A percentile compares a stretch with the other conserved stretches of the same genome.
These are phyloP conservation scores for Carex kokanica DNA, from an alignment of 176 grass and related monocot species.

Conservation along the genomic window DNA sequence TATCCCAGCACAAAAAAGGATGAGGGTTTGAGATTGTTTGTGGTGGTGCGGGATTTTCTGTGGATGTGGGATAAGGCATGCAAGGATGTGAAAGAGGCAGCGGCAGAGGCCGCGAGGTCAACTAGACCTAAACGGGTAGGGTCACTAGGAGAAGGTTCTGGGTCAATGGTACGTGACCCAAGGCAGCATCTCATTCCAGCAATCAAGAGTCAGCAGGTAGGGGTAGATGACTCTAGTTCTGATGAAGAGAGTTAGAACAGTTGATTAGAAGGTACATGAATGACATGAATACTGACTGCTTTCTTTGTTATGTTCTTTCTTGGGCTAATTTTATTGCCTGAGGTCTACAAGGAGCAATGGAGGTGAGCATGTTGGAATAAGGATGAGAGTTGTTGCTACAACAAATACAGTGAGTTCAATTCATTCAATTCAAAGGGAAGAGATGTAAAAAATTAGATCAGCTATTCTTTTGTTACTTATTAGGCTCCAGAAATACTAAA, in stretches of 20 bases:
- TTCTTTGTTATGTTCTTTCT: background rate
- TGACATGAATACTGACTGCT: too few species aligned
- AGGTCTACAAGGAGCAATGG: background rate
- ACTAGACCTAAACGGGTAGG: background rate
- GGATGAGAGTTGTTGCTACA: background rate
- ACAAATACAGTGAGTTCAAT: background rate
- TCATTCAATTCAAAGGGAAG: background rate
- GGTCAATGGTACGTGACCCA: conserved; percentile 27
- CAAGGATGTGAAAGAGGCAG: conserved; percentile 70
- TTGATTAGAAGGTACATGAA: background rate
- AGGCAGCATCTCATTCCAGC: conserved; percentile 56
- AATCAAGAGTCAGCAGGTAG: conserved; percentile 43
- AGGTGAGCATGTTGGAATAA: background rate
- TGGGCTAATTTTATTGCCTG: conserved; percentile 9
- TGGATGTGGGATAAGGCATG: conserved; percentile 73
- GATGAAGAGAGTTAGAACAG: conserved; percentile 34
- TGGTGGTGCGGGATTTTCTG: conserved; percentile 69
- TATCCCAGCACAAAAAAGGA: conserved; percentile 74
- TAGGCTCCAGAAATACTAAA: too few species aligned
- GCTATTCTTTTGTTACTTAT: background rate
- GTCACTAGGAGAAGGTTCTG: background rate
- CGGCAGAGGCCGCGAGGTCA: background rate
- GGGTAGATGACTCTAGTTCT: conserved; percentile 52
- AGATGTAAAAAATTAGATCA: conserved; percentile 13
- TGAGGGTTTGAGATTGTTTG: conserved; percentile 77